Conservation (phyloP, 257 asterid genomes). For the Nicotiana attenuata region DNA sequence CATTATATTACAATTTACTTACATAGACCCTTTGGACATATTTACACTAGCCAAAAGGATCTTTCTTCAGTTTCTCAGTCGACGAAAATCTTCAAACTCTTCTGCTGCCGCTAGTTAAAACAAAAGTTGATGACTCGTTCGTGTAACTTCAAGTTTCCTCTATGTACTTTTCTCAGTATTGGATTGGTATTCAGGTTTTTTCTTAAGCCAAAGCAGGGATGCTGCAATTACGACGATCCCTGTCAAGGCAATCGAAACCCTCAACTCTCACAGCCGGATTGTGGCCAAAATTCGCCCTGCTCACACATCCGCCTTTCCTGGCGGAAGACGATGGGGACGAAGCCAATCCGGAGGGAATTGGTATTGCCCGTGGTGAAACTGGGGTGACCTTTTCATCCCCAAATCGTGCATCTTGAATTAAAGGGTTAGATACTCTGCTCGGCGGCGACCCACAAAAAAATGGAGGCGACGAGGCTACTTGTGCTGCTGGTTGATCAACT, state of each 20-base stretch:
- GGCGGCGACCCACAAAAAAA: slow-evolving; percentile 99
- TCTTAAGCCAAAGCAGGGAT: slow-evolving; percentile 83
- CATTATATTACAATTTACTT: slow-evolving; percentile 8
- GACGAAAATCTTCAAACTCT: slow-evolving; percentile 26
- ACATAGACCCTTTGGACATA: slow-evolving; percentile 28
- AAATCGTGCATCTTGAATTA: slow-evolving; percentile 80
- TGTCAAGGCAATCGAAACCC: slow-evolving; percentile 93
- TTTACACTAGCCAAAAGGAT: slow-evolving; percentile 47
- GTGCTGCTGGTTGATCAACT: slow-evolving; percentile 47
- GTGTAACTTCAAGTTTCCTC: background rate
- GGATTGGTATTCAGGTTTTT: background rate
- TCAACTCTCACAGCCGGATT: slow-evolving; percentile 87
- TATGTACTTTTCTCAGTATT: slow-evolving; percentile 11
- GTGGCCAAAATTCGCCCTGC: slow-evolving; percentile 75
- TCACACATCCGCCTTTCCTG: slow-evolving; percentile 60
- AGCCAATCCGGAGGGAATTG: slow-evolving; percentile 45
- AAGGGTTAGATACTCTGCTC: slow-evolving; percentile 97
- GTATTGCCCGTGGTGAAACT: slow-evolving; percentile 57
- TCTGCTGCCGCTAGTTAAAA: slow-evolving; percentile 2
- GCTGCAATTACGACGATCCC: slow-evolving; percentile 90
- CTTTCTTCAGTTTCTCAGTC: background rate
- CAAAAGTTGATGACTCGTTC: background rate
- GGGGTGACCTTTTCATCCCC: slow-evolving; percentile 60
- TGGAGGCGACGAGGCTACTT: slow-evolving; percentile 94
- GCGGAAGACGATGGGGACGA: slow-evolving; percentile 54